A percentile compares a stretch with the other conserved stretches of the same genome.
Conservation (phyloP, 805 yeast species). For the Starmerella bombicola region DNA sequence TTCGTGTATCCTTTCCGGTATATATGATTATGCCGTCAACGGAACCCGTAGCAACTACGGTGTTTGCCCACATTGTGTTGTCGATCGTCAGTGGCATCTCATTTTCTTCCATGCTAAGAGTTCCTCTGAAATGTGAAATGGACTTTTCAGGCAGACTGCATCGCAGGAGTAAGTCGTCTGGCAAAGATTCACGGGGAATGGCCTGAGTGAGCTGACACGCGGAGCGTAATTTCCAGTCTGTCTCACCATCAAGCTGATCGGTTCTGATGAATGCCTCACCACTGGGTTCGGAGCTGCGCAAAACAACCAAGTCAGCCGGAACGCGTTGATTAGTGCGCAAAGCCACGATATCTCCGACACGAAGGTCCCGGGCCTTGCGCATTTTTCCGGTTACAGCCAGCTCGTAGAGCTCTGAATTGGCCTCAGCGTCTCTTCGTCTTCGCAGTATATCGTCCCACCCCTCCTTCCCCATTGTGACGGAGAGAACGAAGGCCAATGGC, state of each 20-base stretch:
- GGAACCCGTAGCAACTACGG: constrained; percentile 88
- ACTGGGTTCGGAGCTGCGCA: constrained; percentile 64
- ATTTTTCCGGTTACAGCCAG: constrained; percentile 34
- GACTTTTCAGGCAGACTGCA: constrained; percentile 76
- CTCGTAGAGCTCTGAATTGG: constrained; percentile 72
- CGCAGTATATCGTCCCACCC: constrained; percentile 89
- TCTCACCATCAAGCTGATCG: constrained; percentile 96
- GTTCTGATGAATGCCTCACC: constrained; percentile 93
- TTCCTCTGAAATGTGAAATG: constrained; percentile 73
- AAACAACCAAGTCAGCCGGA: constrained; percentile 83
- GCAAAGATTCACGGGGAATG: constrained; percentile 29
- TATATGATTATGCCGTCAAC: constrained; percentile 80
- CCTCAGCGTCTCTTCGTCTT: constrained; percentile 78
- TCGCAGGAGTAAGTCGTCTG: constrained; percentile 39
- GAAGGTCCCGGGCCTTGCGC: constrained; percentile 48
- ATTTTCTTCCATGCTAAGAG: constrained; percentile 49
- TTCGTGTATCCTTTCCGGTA: constrained; percentile 89
- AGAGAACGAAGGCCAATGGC: constrained; percentile 82
- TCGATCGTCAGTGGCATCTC: constrained; percentile 53
- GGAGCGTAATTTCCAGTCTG: constrained; percentile 91
- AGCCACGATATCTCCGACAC: constrained; percentile 75
- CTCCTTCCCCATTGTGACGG: constrained; percentile 90
- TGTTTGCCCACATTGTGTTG: constrained; percentile 95
- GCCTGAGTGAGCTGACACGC: constrained; percentile 65
- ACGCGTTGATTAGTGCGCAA: constrained; percentile 71